Base-by-base conservation (phyloP, 2,329 filamentous ascomycete species). In the Fusarium circinatum region DNA sequence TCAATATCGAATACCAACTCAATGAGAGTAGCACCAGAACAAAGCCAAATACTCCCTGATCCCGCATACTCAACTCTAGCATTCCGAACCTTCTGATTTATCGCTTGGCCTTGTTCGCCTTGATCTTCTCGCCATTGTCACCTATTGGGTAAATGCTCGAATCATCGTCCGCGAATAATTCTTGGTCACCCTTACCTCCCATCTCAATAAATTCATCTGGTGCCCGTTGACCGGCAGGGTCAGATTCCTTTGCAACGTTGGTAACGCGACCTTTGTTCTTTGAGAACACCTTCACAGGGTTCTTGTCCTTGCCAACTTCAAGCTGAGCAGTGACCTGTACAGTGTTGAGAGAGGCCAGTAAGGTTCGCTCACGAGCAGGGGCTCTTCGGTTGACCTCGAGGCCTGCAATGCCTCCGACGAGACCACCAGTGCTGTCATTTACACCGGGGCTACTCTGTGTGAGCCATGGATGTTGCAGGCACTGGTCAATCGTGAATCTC, bases 391-490 rank as follows among this genome's bases (percentile, higher is more conserved):
- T 91, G 80, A 99, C 95, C 75, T 96, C 94, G 15, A 99, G 88
- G 17, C 90, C 89, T 30, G 90, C 91, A 75, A 99, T 89, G 38
- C 93, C 95, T n/a, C 94, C 94, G 1, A 96, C 95, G 28, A 99
- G 87, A 11, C 96, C 95, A 79, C 97, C 95, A 22, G 95, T 98
- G 83, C 95, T 98, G 84, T 98, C 96, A 70, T 91, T 91, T 36
- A 92, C 86, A 68, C 88, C 91, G 41, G 89, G 85, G 20, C 81
- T 73, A 45, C 84, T 88, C 71, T 90, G 88, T 1, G 90, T 94
- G 61, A 94, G 89, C 96, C 96, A 99, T 0, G 96, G 95, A 79
- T 99, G 96, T 74, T 93, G 86, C 15, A 99, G 88, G 79, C 96
- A 98, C 78, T 97, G 91, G 73, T 98, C 95, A 68, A 99, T 91